A percentile compares a stretch with the other conserved stretches of the same genome.
Conservation (phyloP, 192 early-diverging fungal species). For the Fimicolochytrium jonesii region DNA sequence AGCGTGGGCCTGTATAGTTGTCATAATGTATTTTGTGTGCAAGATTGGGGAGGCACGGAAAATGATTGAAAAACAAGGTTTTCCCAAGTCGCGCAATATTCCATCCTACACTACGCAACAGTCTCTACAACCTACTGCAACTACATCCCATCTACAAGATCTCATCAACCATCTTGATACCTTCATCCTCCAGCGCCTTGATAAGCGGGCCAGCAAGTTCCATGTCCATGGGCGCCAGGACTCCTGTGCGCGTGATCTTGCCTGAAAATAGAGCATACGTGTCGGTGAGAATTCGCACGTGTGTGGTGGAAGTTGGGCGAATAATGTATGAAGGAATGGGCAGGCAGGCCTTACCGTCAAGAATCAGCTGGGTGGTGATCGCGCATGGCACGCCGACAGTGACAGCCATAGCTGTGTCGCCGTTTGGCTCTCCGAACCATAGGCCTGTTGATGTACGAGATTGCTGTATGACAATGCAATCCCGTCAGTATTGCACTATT, state of each 20-base stretch:
- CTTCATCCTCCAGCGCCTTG: slow-evolving; percentile 34
- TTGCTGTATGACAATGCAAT: slow-evolving; percentile 41
- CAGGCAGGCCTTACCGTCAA: slow-evolving; percentile 42
- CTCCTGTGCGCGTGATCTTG: slow-evolving; percentile 37
- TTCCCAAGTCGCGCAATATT: too few species aligned
- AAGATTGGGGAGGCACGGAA: too few species aligned
- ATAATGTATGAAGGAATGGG: too few species aligned
- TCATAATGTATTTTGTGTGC: too few species aligned
- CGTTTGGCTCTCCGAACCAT: slow-evolving; percentile 52
- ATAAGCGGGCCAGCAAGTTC: slow-evolving; percentile 41
- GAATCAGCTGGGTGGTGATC: slow-evolving; percentile 54
- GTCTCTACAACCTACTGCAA: too few species aligned
- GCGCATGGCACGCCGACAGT: slow-evolving; percentile 59
- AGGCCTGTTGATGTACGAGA: slow-evolving; percentile 64
- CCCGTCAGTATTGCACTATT: too few species aligned
- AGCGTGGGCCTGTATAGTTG: too few species aligned
- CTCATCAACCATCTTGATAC: slow-evolving; percentile 40
- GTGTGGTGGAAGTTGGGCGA: neutral
- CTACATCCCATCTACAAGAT: too few species aligned
- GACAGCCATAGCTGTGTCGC: slow-evolving; percentile 55
- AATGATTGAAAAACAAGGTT: too few species aligned
- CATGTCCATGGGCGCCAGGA: slow-evolving; percentile 44
- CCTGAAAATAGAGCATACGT: slow-evolving; percentile 2
- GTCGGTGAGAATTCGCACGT: neutral
- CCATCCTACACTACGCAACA: too few species aligned